Evolutionary conservation across 2,329 filamentous ascomycete genomes (phyloP).

Genomic region (Penicillium frequentans): DNA sequence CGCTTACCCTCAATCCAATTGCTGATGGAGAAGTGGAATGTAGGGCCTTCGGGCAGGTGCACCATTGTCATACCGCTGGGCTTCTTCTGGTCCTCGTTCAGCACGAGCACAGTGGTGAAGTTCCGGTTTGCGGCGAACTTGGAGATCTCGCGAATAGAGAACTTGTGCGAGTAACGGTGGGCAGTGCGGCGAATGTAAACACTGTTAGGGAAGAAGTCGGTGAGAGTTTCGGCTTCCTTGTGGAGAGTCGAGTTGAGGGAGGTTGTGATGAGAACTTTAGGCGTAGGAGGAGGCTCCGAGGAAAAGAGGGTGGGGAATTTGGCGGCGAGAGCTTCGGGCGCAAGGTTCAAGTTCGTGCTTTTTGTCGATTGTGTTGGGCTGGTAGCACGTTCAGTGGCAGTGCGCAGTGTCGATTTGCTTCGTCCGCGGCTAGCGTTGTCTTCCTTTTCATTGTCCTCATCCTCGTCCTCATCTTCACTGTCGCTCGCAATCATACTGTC

Average conservation of each 20-base stretch:
- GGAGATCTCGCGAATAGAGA: slow-evolving; percentile 86
- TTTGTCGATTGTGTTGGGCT: slow-evolving; percentile 57
- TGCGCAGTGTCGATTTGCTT: slow-evolving; percentile 36
- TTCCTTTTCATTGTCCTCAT: slow-evolving; percentile 44
- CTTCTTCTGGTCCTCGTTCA: slow-evolving; percentile 87
- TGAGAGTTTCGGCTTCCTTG: slow-evolving; percentile 74
- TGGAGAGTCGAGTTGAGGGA: slow-evolving; percentile 87
- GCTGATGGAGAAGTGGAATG: slow-evolving; percentile 86
- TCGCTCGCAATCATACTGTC: slow-evolving; percentile 77
- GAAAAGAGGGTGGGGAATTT: slow-evolving; percentile 63
- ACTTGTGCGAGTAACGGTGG: slow-evolving; percentile 84
- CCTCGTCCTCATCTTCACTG: slow-evolving; percentile 44
- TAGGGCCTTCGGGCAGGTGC: slow-evolving; percentile 80
- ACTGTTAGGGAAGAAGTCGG: slow-evolving; percentile 75
- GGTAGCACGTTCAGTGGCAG: slow-evolving; percentile 51
- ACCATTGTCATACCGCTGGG: slow-evolving; percentile 80
- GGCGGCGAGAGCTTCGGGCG: slow-evolving; percentile 60
- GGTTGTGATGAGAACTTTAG: slow-evolving; percentile 91
- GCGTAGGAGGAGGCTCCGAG: slow-evolving; percentile 53
- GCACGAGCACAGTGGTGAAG: slow-evolving; percentile 79
- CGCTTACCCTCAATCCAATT: slow-evolving; percentile 90
- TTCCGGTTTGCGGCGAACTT: slow-evolving; percentile 78
- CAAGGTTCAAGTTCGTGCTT: slow-evolving; percentile 60
- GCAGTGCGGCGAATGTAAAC: slow-evolving; percentile 81
- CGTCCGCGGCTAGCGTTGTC: slow-evolving; percentile 29